Evolutionary conservation across 257 asterid genomes (phyloP).

Genomic region (Verbena officinalis): DNA sequence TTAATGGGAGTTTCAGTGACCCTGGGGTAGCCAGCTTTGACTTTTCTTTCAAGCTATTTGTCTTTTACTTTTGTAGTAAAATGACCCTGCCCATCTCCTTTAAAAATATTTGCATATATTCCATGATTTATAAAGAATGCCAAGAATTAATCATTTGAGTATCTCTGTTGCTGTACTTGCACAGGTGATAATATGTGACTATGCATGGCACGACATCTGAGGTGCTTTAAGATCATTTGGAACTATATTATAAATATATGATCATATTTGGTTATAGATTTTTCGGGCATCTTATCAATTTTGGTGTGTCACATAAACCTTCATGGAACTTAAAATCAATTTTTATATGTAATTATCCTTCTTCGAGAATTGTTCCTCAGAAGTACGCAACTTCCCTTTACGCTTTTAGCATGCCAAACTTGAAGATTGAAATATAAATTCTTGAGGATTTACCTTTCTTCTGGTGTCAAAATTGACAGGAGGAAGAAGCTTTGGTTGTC

Average conservation of each 20-base stretch:
- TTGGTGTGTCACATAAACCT: background rate
- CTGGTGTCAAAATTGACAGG: conserved; percentile 48
- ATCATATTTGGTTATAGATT: conserved; percentile 2
- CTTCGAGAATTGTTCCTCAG: conserved; percentile 15
- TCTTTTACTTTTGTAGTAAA: conserved; percentile 1
- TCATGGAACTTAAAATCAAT: conserved; percentile 11
- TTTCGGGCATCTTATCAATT: background rate
- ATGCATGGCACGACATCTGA: background rate
- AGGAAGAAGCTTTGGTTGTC: conserved; percentile 91
- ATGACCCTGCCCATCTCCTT: background rate
- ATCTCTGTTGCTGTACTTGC: background rate
- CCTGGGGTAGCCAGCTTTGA: conserved; percentile 11
- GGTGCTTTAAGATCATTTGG: conserved; percentile 10
- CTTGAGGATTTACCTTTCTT: conserved; percentile 15
- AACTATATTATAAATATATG: background rate
- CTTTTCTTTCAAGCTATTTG: conserved; percentile 11
- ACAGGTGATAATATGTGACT: background rate
- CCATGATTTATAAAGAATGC: background rate
- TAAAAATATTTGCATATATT: background rate
- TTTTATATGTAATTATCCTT: background rate
- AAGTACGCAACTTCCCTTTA: conserved; percentile 2
- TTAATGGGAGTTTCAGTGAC: background rate
- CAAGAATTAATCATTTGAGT: conserved; percentile 2
- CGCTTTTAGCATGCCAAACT: conserved; percentile 16
- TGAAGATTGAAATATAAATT: conserved; percentile 9